A percentile compares a stretch with the other conserved stretches of the same genome.
phyloP scores from a whole-genome alignment of 768 basidiomycete genomes.

The Boletus rubropictus region DNA sequence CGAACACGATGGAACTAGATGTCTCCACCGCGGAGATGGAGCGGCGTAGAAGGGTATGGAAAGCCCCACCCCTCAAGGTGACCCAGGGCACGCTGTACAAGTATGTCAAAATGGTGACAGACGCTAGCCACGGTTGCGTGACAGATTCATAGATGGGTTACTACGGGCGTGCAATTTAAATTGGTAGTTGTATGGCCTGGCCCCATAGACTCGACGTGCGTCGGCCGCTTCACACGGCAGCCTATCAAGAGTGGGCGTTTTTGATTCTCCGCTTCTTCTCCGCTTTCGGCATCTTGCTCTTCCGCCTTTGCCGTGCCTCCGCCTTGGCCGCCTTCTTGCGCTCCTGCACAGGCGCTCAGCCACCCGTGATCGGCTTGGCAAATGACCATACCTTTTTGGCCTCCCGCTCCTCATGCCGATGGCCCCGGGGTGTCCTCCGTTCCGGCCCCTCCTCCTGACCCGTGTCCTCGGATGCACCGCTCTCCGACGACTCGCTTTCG shows the following conservation, averaged over 20 bases:
- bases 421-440: conserved; percentile 70
- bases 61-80: conserved; percentile 79
- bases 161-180: conserved; percentile 1
- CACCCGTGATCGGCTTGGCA: conserved; percentile 4
- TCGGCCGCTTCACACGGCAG: conserved; percentile 11
- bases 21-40: conserved; percentile 79
- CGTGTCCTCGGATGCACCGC: conserved; percentile 24
- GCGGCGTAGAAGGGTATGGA: conserved; percentile 67
- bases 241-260: conserved; percentile 25
- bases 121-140: conserved; percentile 90
- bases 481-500: conserved; percentile 18
- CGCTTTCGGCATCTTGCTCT: conserved; percentile 91
- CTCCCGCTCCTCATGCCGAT: conserved; percentile 88
- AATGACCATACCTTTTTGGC: conserved; percentile 68
- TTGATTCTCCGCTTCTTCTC: conserved; percentile 89
- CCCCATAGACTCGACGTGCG: too few relatives aligned
- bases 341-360: conserved; percentile 48
- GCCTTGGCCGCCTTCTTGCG: conserved; percentile 87
- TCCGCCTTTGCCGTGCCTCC: conserved; percentile 81
- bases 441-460: conserved; percentile 31
- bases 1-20: conserved; percentile 74
- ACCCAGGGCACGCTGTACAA: conserved; percentile 80
- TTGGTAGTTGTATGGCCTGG: too few relatives aligned
- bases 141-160: conserved; percentile 61
- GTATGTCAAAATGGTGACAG: conserved; percentile 81